Evolutionary conservation across 2,329 filamentous ascomycete species (phyloP).

Genomic region (Monosporascus sp.): DNA sequence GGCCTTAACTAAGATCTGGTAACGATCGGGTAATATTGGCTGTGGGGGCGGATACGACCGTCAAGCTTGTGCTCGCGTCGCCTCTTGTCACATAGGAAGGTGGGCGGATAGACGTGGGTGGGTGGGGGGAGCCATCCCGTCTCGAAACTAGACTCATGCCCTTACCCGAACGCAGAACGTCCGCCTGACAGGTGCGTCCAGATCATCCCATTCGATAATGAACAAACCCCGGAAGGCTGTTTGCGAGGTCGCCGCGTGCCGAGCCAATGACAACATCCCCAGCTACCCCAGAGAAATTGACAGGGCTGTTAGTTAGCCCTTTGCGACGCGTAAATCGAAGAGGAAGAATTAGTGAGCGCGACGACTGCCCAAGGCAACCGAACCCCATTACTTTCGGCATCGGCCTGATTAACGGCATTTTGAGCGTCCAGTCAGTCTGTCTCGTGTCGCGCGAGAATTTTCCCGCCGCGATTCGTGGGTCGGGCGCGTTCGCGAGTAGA

Average conservation of each 20-base stretch:
- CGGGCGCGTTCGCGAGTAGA: not conserved
- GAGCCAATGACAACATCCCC: no score
- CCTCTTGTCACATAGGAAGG: not conserved
- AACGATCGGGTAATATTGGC: not conserved
- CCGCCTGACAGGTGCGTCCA: not conserved
- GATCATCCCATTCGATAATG: not conserved
- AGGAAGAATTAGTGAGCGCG: not conserved
- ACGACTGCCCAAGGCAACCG: not conserved
- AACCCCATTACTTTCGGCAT: not conserved
- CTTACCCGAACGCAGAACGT: not conserved
- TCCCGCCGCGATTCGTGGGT: not conserved
- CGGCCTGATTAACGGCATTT: not conserved
- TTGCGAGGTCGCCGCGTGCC: not conserved
- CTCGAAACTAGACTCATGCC: not conserved
- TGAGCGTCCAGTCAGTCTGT: not conserved
- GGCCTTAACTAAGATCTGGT: not conserved
- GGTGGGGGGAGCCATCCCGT: not conserved
- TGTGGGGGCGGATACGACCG: not conserved
- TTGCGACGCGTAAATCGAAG: not conserved
- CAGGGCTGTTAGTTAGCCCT: not conserved
- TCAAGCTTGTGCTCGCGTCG: not conserved
- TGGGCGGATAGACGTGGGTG: not conserved
- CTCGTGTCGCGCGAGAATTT: not conserved
- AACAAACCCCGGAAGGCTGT: not conserved
- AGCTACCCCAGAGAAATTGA: no score